Evolutionary conservation across 164 flowering plant genomes (phyloP).

Genomic region (Kingdonia uniflora): DNA sequence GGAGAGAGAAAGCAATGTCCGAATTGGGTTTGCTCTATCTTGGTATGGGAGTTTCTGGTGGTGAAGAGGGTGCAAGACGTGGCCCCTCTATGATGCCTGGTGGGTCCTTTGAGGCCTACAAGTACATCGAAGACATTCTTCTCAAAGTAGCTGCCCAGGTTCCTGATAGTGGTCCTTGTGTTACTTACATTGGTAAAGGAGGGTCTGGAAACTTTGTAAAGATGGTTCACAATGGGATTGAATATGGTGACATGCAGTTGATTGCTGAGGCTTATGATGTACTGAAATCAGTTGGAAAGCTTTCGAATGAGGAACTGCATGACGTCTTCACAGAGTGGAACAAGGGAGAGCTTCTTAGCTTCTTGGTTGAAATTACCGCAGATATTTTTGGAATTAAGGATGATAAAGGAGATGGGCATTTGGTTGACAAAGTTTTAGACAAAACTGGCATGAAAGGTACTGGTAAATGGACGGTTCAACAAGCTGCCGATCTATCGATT

Average conservation of each 20-base stretch:
- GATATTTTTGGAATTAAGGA: constrained; percentile 9
- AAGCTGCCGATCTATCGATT: constrained; percentile 9
- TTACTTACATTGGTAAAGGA: constrained; percentile 8
- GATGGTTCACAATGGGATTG: constrained; percentile 11
- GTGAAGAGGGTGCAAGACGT: constrained; percentile 73
- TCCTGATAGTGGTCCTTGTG: constrained; percentile 10
- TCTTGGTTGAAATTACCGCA: constrained; percentile 9
- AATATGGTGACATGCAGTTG: constrained; percentile 10
- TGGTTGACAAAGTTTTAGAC: constrained; percentile 13
- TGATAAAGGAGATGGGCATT: constrained; percentile 8
- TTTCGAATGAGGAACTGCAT: constrained; percentile 7
- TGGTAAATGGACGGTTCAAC: constrained; percentile 12
- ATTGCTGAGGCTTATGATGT: constrained; percentile 10
- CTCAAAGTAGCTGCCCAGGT: constrained; percentile 9
- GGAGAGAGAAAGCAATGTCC: constrained; percentile 50
- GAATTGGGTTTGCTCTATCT: constrained; percentile 59
- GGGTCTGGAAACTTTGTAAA: constrained; percentile 9
- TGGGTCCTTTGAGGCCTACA: constrained; percentile 62
- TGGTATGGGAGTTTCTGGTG: constrained; percentile 86
- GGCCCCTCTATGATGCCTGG: constrained; percentile 89
- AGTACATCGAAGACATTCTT: constrained; percentile 33
- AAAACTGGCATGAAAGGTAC: constrained; percentile 12
- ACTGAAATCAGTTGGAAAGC: constrained; percentile 10
- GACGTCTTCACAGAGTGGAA: constrained; percentile 8
- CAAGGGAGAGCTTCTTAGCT: constrained; percentile 11